A percentile compares a stretch with the other conserved stretches of the same genome.
Evolutionary conservation across 768 basidiomycete species (phyloP).

Genomic region (Fibroporia radiculosa): DNA sequence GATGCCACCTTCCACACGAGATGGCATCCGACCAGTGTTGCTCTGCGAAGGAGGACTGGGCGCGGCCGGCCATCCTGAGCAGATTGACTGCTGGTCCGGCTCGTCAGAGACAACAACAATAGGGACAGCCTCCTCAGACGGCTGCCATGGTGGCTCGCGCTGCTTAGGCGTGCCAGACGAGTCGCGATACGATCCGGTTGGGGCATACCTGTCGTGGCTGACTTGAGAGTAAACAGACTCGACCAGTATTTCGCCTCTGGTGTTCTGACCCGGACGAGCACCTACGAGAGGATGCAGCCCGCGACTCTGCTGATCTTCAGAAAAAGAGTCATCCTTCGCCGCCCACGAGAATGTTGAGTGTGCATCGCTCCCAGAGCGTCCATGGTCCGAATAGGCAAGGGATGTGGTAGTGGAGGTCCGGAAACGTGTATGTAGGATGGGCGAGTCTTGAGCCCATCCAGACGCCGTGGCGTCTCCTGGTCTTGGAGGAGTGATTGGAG

Average conservation of each 20-base stretch:
- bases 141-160: background rate
- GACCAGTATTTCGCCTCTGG: conserved; percentile 5
- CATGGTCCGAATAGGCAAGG: conserved; percentile 19
- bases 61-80: conserved; percentile 5
- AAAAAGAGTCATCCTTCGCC: conserved; percentile 3
- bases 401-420: conserved; percentile 28
- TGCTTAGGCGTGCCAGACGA: conserved; percentile 7
- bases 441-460: conserved; percentile 30
- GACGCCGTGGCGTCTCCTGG: conserved; percentile 2
- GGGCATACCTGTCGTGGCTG: conserved; percentile 17
- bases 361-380: conserved; percentile 7
- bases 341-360: conserved; percentile 9
- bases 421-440: conserved; percentile 43
- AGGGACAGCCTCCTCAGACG: conserved; percentile 27
- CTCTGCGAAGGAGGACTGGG: conserved; percentile 14
- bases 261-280: conserved; percentile 1
- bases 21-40: conserved; percentile 31
- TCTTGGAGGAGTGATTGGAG: conserved; percentile 8
- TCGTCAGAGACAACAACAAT: conserved; percentile 44
- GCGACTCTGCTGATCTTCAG: background rate
- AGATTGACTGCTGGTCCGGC: conserved; percentile 1
- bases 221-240: conserved; percentile 10
- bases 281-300: conserved; percentile 2
- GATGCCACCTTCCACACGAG: conserved; percentile 33
- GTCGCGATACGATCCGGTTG: conserved; percentile 15